These are phyloP conservation scores for Sarcodon aspratus DNA, from an alignment of 768 basidiomycete genomes.

Conservation along the genomic window DNA sequence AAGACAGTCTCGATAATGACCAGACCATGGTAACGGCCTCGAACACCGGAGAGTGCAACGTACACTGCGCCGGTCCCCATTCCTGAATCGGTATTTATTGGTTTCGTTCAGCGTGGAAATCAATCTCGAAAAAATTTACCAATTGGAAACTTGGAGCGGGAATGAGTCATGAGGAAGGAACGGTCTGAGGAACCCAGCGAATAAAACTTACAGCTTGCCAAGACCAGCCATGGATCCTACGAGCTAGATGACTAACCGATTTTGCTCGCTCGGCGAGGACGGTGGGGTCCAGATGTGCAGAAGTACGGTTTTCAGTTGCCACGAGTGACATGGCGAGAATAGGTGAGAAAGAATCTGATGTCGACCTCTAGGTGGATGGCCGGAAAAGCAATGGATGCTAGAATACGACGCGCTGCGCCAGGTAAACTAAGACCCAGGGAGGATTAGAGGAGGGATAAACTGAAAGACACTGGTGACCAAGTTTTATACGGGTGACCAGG, in stretches of 20 bases:
- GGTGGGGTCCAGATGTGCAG: not conserved
- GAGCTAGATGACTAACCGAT: not conserved
- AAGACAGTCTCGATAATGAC: constrained; percentile 29
- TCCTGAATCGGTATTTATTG: not conserved
- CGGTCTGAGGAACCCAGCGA: not conserved
- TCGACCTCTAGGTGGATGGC: not conserved
- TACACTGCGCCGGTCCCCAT: constrained; percentile 26
- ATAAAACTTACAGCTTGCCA: not conserved
- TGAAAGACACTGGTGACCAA: too few species aligned
- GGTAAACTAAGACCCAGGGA: too few species aligned
- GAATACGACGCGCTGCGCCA: too few species aligned
- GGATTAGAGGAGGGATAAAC: too few species aligned
- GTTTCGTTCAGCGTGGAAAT: not conserved
- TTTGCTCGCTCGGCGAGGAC: not conserved
- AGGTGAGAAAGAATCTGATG: not conserved
- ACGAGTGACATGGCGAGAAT: not conserved
- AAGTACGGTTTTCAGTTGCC: not conserved
- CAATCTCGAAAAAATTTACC: constrained; percentile 30
- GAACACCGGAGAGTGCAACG: constrained; percentile 31
- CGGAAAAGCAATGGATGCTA: not conserved
- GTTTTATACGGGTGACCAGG: not conserved
- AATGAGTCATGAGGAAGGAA: constrained; percentile 17
- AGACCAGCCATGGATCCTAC: not conserved
- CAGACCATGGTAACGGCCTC: constrained; percentile 20
- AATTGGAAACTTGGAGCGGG: constrained; percentile 28